Evolutionary conservation across 805 yeast species (phyloP).

Genomic region (Wickerhamiella bombiphila): DNA sequence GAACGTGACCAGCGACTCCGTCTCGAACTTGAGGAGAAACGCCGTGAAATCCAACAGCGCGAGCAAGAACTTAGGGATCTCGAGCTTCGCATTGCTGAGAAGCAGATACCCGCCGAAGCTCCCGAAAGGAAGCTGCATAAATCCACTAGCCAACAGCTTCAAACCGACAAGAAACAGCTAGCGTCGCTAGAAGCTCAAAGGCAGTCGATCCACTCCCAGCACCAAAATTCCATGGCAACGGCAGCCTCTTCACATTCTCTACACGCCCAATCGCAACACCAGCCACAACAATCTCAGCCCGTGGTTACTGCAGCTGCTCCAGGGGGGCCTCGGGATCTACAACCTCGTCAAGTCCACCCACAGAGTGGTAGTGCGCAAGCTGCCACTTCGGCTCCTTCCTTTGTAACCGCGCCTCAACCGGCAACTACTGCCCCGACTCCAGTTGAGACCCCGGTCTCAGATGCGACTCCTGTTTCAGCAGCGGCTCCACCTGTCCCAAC

Average conservation of each 20-base stretch:
- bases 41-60: constrained; percentile 24
- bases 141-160: neutral
- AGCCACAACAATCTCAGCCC: neutral
- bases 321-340: neutral
- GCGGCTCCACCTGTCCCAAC: neutral
- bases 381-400: neutral
- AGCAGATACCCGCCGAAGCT: constrained; percentile 7
- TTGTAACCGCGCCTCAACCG: neutral
- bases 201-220: no score
- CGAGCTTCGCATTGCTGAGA: constrained; percentile 18
- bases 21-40: constrained; percentile 26
- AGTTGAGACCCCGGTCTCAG: neutral
- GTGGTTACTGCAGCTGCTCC: neutral
- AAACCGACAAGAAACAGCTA: neutral
- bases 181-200: neutral
- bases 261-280: constrained; percentile 1
- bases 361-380: neutral
- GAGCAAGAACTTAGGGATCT: constrained; percentile 28
- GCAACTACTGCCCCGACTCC: neutral
- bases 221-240: no score
- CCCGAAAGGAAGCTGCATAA: neutral
- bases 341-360: neutral
- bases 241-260: no score
- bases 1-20: constrained; percentile 27
- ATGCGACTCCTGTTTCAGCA: neutral